phyloP scores from a whole-genome alignment of 306 rosid genomes.

The Vachellia pachyceras region DNA sequence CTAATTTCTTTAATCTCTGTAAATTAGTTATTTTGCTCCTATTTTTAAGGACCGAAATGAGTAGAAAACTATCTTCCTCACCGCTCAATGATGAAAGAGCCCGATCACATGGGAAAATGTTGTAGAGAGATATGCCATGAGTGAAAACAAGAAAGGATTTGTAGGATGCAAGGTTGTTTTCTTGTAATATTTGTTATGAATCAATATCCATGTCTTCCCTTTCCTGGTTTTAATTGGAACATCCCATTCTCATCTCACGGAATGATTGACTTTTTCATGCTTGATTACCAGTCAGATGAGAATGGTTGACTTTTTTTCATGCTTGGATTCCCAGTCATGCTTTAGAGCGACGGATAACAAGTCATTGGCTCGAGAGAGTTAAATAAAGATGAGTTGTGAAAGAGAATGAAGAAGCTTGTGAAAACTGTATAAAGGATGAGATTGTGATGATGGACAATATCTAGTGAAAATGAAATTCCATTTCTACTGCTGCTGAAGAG shows the following conservation, averaged over 20 bases:
- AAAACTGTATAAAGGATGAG: conserved; percentile 6
- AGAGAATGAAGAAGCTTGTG: conserved; percentile 34
- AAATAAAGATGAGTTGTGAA: conserved; percentile 9
- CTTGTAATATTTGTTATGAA: background rate
- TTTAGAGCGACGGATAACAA: conserved; percentile 28
- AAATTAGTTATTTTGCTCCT: no score
- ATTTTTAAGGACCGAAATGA: no score
- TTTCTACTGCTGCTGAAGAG: no score
- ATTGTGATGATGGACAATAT: no score
- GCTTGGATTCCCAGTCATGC: no score
- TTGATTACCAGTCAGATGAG: conserved; percentile 44
- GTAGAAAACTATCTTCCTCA: background rate
- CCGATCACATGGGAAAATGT: background rate
- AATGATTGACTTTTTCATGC: conserved; percentile 29
- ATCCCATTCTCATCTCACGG: conserved; percentile 3
- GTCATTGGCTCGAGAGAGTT: conserved; percentile 26
- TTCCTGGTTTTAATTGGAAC: background rate
- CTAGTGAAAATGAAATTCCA: no score
- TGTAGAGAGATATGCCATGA: background rate
- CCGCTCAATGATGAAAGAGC: background rate
- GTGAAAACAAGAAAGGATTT: background rate
- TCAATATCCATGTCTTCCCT: background rate
- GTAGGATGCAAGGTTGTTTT: background rate
- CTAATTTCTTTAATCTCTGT: no score
- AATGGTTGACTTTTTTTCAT: no score